Conservation (phyloP, 2,329 filamentous ascomycete species). For the Tolypocladium album region DNA sequence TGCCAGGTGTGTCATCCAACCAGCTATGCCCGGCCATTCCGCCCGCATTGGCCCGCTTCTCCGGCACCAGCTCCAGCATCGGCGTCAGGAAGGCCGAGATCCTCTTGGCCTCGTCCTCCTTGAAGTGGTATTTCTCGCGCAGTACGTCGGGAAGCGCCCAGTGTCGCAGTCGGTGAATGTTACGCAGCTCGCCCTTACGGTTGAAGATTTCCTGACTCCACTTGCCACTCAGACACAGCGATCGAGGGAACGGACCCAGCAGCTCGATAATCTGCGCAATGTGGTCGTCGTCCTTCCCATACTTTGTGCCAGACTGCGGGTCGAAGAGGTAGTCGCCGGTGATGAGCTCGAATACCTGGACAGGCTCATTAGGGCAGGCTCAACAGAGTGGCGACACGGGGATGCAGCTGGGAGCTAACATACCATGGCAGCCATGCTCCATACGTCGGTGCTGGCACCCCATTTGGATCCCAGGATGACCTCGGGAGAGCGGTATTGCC, state of each 20-base stretch:
- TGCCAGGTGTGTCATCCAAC: slow-evolving; percentile 76
- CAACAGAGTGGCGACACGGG: not conserved
- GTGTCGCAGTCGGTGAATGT: slow-evolving; percentile 91
- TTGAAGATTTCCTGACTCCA: slow-evolving; percentile 99
- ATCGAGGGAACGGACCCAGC: slow-evolving; percentile 85
- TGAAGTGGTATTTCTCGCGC: slow-evolving; percentile 94
- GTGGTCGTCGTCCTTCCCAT: slow-evolving; percentile 98
- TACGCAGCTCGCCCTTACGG: slow-evolving; percentile 89
- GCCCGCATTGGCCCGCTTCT: slow-evolving; percentile 85
- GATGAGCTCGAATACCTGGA: slow-evolving; percentile 88
- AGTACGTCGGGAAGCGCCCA: slow-evolving; percentile 93
- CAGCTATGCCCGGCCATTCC: slow-evolving; percentile 85
- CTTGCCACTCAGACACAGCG: slow-evolving; percentile 82
- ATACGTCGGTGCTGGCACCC: slow-evolving; percentile 98
- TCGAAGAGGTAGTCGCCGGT: slow-evolving; percentile 98
- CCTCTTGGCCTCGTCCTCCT: slow-evolving; percentile 65
- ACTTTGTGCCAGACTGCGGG: slow-evolving; percentile 95
- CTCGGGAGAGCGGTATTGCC: slow-evolving; percentile 94
- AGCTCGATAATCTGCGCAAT: slow-evolving; percentile 98
- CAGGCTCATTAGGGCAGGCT: not conserved
- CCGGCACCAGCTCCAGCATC: slow-evolving; percentile 83
- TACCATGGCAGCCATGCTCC: slow-evolving; percentile 99
- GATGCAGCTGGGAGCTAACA: slow-evolving; percentile 13
- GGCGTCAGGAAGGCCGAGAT: slow-evolving; percentile 76
- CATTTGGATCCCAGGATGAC: slow-evolving; percentile 95